phyloP scores from a whole-genome alignment of 208 protist genomes.

The Lotmaria passim region DNA sequence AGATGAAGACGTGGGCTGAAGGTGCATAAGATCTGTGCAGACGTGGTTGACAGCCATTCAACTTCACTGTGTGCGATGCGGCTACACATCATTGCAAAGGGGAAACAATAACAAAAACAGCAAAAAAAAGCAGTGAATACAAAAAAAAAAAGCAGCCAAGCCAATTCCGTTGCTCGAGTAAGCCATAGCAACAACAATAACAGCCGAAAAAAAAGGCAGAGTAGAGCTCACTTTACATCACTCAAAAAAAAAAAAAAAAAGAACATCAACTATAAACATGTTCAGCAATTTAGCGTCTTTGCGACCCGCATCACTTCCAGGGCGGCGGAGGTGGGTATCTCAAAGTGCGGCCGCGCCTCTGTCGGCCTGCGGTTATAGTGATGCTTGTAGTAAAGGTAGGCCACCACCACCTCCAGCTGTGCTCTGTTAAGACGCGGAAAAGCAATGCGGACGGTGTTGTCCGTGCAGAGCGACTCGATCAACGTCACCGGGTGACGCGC shows the following conservation, averaged over 20 bases:
- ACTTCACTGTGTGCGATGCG: too few species aligned
- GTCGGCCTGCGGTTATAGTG: constrained; percentile 62
- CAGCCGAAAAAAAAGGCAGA: neutral
- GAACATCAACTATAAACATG: neutral
- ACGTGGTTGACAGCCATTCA: too few species aligned
- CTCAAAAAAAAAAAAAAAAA: neutral
- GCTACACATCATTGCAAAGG: too few species aligned
- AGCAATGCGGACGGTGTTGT: constrained; percentile 46
- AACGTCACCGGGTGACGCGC: constrained; percentile 22
- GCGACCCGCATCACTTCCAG: constrained; percentile 84
- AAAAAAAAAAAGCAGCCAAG: neutral
- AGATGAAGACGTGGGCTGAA: too few species aligned
- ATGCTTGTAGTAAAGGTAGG: constrained; percentile 90
- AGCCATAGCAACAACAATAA: too few species aligned
- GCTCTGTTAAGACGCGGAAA: constrained; percentile 57
- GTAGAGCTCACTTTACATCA: neutral
- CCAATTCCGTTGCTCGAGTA: neutral
- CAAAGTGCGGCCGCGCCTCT: constrained; percentile 61
- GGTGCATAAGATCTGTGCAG: too few species aligned
- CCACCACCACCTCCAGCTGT: constrained; percentile 67
- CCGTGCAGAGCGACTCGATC: constrained; percentile 42
- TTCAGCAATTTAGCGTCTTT: constrained; percentile 66
- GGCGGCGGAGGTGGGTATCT: constrained; percentile 55
- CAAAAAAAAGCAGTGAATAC: too few species aligned
- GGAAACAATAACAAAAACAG: too few species aligned